Base-by-base conservation (phyloP, 352 stramenopile species). In the Globisporangium acanthophoron region DNA sequence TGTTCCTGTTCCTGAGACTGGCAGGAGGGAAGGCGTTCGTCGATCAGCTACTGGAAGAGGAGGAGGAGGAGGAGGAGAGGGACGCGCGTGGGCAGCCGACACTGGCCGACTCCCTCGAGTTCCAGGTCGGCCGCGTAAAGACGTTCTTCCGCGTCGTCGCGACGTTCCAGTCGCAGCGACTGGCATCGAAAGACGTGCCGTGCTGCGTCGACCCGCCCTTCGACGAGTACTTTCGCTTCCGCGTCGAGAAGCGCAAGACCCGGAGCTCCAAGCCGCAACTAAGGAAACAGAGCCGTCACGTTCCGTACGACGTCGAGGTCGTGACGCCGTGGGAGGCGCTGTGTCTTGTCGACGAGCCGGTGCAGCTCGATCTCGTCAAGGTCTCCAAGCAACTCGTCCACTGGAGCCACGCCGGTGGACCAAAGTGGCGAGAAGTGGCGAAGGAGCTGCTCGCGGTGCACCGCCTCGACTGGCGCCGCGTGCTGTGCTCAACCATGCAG, bases 381-480 rank as follows among this genome's bases (percentile, higher is more conserved):
- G 54, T 87, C 0, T 71, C 64, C 12, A 90, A 90, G 51, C 67
- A 69, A 40, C 46, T 88, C 15, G 52, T 74, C 44, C 56, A 55
- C 46, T 70, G 66, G 59, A 62, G 73, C 47, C 39, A 18, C 6
- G 50, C 54, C 0, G 56, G 61, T 2, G 56, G 46, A 33, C 27
- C 56, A 16, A 37, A 59, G 11, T 91, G 77, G 79, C 59, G 59
- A 12, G 82, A 90, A 41, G 37, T 83, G 11, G 62, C 64, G 3
- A 62, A 57, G 1, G 84, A 96, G 47, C 63, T 94, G 18, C 50
- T 96, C 1, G 80, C 84, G 0, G 78, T 78, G 1, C 74, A 91
- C 35, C 69, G 72, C 7, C 50, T 96, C 2, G 84, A 96, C 60
- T 96, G 86, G 86, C 74, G 85, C 1, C 77, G 84, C 27, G 66